Base-by-base conservation (phyloP, 495 filamentous ascomycete genomes). In the Arthonia radiata region DNA sequence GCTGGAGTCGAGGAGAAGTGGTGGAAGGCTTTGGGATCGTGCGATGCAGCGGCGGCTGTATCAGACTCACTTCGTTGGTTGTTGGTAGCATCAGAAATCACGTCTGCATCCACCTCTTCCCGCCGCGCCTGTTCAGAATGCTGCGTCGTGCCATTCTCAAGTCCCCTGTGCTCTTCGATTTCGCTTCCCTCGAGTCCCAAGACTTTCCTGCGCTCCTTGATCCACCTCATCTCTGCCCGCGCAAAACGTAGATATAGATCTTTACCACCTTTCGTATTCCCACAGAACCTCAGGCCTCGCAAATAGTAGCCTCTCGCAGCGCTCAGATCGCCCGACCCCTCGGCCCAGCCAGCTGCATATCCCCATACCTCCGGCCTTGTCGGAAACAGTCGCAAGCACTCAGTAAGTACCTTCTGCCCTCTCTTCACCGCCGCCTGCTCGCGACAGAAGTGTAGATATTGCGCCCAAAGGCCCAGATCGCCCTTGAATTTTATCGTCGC, bases 291-390 rank as follows among this genome's bases (percentile, higher is more conserved):
- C 28, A 90, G 55, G 8, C 86, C 86, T 11, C 83, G 55, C 42
- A 80, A 71, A 64, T 94, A 72, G 40, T 83, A 91, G 31, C 72
- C 76, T 17, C 86, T 50, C 7, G 78, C 81, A 14, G 67, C 67
- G 29, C 64, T 67, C 61, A 94, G 86, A 49, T 94, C 83, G 4
- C 66, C 73, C 32, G 72, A 61, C 7, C 59, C 55, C 9, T 90
- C 81, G 13, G 67, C 57, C 34, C 71, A 70, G 30, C 63, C 57
- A 8, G 79, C 83, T 4, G 81, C 86, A 38, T 81, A 66, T 5
- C 81, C 59, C 86, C 86, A 99, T 33, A 94, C 47, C 10, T 77
- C 71, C 1, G 73, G 60, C 31, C 78, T 79, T 23, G 71, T 62
- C 12, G 83, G 81, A 42, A 90, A 79, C 35, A 99, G 52, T 24